Base-by-base conservation (phyloP, 2,329 filamentous ascomycete genomes). In the Fusarium domesticum region DNA sequence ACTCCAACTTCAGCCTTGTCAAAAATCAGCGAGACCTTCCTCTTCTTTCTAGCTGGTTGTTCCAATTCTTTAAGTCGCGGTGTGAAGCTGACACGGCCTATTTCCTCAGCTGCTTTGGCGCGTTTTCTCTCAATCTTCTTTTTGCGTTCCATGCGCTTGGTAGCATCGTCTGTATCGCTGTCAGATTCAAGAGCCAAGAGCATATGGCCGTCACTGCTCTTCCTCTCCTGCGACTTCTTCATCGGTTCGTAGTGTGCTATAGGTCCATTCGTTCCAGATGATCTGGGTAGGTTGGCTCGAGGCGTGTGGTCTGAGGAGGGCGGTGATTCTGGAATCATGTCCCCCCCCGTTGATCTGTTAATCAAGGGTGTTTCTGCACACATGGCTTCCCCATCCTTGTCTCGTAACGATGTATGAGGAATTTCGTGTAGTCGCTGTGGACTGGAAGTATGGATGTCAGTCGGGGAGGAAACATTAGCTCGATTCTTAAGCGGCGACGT, bases 401-500 rank as follows among this genome's bases (percentile, higher is more conserved):
- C 47, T 18, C 51, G 59, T 7, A 57, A 40, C 6, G 59, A 50
- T 2, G 60, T 65, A n/a, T 53, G 54, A 1, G 61, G 62, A 7
- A 64, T 50, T 8, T 68, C 61, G n/a, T 63, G 54, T 1, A 65
- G 45, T 14, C 56, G 59, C 16, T 51, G 57, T 0, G 74, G 72
- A 38, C 73, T 76, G 6, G 74, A 74, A 0, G 67, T 65, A 18
- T 59, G 62, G 6, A 64, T 55, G 30, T 63, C 61, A 10, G 69
- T 66, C 3, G 76, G 73, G 0, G 73, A 76, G 0, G 73, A 72
- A 20, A 72, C 67, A 38, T 75, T 67, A 14, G 70, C 69, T 18
- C 73, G 70, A 28, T 73, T 67, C 56, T 77, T 78, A 2, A 78
- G 58, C 0, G 77, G 76, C 2, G 77, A 81, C 0, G 65, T 67